Evolutionary conservation across 2,329 filamentous ascomycete species (phyloP).

Genomic region (Aureobasidium sp.): DNA sequence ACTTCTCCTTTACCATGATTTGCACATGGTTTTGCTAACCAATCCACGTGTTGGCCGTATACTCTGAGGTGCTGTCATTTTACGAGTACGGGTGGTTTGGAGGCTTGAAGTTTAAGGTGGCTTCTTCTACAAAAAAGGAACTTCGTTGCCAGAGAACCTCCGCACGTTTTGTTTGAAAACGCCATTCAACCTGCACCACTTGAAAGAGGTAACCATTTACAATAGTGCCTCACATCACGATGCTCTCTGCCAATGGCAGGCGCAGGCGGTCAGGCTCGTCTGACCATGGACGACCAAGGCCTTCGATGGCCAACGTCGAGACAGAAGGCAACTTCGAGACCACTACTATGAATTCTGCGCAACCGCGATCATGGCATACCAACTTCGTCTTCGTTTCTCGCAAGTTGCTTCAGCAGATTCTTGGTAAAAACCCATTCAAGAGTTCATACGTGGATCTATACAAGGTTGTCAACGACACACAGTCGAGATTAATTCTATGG

Average conservation of each 20-base stretch:
- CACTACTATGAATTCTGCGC: slow-evolving; percentile 27
- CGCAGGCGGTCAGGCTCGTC: slow-evolving; percentile 14
- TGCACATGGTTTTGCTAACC: not conserved
- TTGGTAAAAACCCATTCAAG: slow-evolving; percentile 37
- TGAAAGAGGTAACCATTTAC: not conserved
- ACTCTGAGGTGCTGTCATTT: not conserved
- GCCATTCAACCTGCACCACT: not conserved
- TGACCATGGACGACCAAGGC: slow-evolving; percentile 22
- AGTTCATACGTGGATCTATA: slow-evolving; percentile 44
- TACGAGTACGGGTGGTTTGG: not conserved
- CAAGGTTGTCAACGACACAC: slow-evolving; percentile 33
- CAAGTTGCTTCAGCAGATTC: slow-evolving; percentile 29
- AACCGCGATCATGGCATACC: slow-evolving; percentile 24
- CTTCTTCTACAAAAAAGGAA: not conserved
- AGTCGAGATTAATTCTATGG: slow-evolving; percentile 29
- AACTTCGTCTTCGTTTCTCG: slow-evolving; percentile 24
- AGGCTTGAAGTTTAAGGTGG: not conserved
- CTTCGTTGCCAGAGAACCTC: not conserved
- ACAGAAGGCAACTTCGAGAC: slow-evolving; percentile 25
- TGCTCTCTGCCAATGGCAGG: not conserved
- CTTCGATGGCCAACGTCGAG: slow-evolving; percentile 8
- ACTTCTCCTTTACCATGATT: not conserved
- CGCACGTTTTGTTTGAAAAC: not conserved
- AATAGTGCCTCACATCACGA: not conserved
- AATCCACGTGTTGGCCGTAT: not conserved